These are phyloP conservation scores for Reutealis trisperma DNA, from an alignment of 345 rosid genomes.

Conservation along the genomic window DNA sequence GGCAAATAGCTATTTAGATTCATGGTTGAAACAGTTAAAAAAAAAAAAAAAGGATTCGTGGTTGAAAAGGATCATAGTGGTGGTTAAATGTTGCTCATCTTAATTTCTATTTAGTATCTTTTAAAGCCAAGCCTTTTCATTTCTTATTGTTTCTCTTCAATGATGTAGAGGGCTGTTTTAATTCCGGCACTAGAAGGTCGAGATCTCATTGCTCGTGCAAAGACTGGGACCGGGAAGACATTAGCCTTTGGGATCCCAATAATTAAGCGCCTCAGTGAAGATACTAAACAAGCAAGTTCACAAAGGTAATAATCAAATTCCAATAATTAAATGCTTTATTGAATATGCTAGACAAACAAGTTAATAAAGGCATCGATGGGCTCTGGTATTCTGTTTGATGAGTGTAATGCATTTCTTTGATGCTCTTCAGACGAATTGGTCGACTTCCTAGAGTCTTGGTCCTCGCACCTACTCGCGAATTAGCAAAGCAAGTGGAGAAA, in stretches of 20 bases:
- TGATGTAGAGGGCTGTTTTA: conserved; percentile 77
- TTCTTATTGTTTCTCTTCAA: not conserved
- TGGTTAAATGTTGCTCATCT: not conserved
- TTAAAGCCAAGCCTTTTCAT: not conserved
- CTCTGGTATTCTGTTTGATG: conserved; percentile 12
- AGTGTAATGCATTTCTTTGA: conserved; percentile 12
- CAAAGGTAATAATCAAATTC: conserved; percentile 59
- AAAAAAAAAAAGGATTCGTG: not conserved
- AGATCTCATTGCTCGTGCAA: conserved; percentile 94
- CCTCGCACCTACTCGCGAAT: conserved; percentile 86
- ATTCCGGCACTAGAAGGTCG: conserved; percentile 84
- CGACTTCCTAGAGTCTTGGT: conserved; percentile 79
- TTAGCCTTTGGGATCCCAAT: conserved; percentile 96
- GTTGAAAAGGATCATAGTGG: not conserved
- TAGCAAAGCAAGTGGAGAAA: conserved; percentile 97
- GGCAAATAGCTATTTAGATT: not conserved
- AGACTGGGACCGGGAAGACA: conserved; percentile 99
- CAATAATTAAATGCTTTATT: conserved; percentile 61
- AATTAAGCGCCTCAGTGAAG: conserved; percentile 74
- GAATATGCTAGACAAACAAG: conserved; percentile 46
- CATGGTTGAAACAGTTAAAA: not conserved
- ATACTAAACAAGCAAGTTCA: conserved; percentile 40
- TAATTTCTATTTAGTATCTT: not conserved
- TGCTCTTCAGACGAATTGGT: conserved; percentile 52
- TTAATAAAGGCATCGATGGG: conserved; percentile 47